Conservation (phyloP, 2,329 filamentous ascomycete genomes). For the Scedosporium dehoogii region DNA sequence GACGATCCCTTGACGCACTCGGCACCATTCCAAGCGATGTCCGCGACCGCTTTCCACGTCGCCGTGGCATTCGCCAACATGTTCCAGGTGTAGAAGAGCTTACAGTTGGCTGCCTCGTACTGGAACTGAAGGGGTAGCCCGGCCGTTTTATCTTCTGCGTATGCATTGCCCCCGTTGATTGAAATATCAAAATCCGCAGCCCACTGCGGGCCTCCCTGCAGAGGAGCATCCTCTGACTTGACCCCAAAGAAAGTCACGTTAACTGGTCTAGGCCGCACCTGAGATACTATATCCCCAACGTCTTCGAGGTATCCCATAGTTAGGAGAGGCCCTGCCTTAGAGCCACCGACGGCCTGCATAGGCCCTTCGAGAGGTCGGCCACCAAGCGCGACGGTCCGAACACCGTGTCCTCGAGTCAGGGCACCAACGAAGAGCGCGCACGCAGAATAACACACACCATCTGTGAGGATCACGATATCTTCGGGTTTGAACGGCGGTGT, state of each 20-base stretch:
- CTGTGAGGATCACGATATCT: conserved; percentile 15
- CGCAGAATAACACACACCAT: conserved; percentile 15
- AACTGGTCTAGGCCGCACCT: neutral
- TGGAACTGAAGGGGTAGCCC: conserved; percentile 45
- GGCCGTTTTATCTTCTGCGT: conserved; percentile 12
- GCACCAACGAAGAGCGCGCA: conserved; percentile 13
- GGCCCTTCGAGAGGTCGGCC: conserved; percentile 43
- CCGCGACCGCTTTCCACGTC: conserved; percentile 40
- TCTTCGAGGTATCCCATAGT: neutral
- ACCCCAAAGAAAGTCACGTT: neutral
- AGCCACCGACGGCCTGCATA: conserved; percentile 58
- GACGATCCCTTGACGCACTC: conserved; percentile 25
- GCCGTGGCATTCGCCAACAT: conserved; percentile 40
- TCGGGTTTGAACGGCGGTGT: conserved; percentile 5
- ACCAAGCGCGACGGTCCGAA: conserved; percentile 38
- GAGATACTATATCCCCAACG: neutral
- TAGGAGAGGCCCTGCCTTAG: conserved; percentile 38
- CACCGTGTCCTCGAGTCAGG: neutral
- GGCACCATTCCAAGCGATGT: conserved; percentile 28
- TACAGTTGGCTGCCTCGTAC: conserved; percentile 50
- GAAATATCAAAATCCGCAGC: neutral
- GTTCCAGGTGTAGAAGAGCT: conserved; percentile 46
- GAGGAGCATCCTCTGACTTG: neutral
- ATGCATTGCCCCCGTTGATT: conserved; percentile 15
- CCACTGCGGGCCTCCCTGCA: neutral